Evolutionary conservation across 2,329 filamentous ascomycete species (phyloP).

Genomic region (Colletotrichum sp.): DNA sequence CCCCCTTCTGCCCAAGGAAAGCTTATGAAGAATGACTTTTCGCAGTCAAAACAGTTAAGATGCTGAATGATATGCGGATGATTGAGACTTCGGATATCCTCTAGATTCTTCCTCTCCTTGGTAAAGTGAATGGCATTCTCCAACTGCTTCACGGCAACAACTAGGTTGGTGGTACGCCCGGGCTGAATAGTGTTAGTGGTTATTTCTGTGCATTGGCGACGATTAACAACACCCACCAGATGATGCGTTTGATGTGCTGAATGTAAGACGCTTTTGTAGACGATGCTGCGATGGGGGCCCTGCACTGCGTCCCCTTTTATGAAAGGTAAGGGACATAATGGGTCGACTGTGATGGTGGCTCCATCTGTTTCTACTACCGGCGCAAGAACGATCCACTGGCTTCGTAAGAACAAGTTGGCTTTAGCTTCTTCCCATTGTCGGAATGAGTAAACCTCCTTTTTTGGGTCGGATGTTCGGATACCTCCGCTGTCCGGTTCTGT

Average conservation of each 20-base stretch:
- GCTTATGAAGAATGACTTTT: neutral
- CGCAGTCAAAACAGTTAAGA: neutral
- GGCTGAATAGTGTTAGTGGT: no score
- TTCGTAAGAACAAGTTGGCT: neutral
- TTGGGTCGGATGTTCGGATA: neutral
- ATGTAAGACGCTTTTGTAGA: neutral
- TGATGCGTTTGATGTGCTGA: neutral
- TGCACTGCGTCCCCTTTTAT: neutral
- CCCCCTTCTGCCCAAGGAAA: slow-evolving; percentile 3
- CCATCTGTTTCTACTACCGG: neutral
- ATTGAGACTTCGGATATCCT: neutral
- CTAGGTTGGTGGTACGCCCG: neutral
- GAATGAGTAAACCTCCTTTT: neutral
- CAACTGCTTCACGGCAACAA: neutral
- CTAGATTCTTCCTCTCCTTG: neutral
- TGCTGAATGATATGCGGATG: neutral
- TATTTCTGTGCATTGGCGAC: neutral
- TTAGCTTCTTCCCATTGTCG: neutral
- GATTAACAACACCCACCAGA: neutral
- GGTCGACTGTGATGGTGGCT: neutral
- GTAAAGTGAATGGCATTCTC: neutral
- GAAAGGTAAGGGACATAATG: neutral
- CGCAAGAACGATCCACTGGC: neutral
- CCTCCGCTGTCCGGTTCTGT: neutral
- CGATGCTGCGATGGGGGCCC: neutral